These are phyloP conservation scores for Hondaea fermentalgiana DNA, from an alignment of 108 stramenopile genomes.

Conservation along the genomic window DNA sequence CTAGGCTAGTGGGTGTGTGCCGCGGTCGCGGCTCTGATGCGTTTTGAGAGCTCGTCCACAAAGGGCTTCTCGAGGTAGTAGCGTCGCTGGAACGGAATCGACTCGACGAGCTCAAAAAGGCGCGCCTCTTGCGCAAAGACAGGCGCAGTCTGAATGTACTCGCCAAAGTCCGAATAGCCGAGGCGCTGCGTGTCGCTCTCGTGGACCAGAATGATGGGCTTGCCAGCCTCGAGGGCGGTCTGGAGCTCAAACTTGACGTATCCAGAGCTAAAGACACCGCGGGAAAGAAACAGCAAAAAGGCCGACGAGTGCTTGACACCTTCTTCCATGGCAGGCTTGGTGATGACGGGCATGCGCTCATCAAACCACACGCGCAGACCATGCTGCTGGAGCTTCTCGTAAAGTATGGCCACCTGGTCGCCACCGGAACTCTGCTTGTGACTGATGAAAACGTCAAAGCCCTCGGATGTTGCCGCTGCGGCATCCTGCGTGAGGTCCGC, in stretches of 20 bases:
- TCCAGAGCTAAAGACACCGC: background rate
- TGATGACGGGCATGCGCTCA: background rate
- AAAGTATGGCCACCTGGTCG: background rate
- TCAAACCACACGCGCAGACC: background rate
- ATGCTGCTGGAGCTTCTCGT: background rate
- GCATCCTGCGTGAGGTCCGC: too few species aligned
- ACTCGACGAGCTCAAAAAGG: background rate
- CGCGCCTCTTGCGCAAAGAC: background rate
- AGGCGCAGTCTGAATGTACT: background rate
- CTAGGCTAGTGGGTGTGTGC: background rate
- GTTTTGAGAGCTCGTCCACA: background rate
- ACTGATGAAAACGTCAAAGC: slow-evolving; percentile 1
- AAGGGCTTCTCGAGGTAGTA: background rate
- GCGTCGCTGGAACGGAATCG: slow-evolving; percentile 1
- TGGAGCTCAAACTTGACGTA: background rate
- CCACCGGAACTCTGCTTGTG: background rate
- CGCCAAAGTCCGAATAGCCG: background rate
- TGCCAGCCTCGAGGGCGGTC: background rate
- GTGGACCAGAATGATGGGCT: background rate
- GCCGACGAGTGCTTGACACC: background rate
- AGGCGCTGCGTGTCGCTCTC: background rate
- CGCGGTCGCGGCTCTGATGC: background rate
- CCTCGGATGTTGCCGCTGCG: background rate
- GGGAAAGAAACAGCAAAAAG: background rate
- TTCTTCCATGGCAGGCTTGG: background rate